Conservation (phyloP, 306 rosid genomes). For the Ormosia emarginata region DNA sequence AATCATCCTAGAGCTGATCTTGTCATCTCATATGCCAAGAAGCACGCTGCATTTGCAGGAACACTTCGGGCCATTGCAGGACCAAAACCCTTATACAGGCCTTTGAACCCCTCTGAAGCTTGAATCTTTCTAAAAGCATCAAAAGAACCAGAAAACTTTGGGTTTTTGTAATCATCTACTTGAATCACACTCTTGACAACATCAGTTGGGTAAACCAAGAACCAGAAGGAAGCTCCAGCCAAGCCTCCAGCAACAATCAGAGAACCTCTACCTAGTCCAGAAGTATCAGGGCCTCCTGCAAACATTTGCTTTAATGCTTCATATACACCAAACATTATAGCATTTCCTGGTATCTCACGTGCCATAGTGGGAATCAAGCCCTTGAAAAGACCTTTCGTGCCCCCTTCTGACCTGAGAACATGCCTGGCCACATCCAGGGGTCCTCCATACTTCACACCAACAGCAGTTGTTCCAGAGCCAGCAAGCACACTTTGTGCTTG, state of each 20-base stretch:
- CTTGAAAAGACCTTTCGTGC: constrained; percentile 79
- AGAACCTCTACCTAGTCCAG: constrained; percentile 79
- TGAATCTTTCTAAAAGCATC: constrained; percentile 75
- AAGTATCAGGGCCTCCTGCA: constrained; percentile 86
- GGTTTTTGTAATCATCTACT: constrained; percentile 83
- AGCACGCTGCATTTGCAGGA: constrained; percentile 96
- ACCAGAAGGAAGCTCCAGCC: constrained; percentile 88
- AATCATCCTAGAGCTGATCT: constrained; percentile 72
- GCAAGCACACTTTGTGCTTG: constrained; percentile 92
- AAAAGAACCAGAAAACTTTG: constrained; percentile 70
- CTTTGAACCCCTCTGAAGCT: constrained; percentile 73
- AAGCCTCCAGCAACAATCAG: constrained; percentile 81
- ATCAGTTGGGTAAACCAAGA: constrained; percentile 80
- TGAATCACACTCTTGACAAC: constrained; percentile 91
- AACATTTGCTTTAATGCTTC: constrained; percentile 67
- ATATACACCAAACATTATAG: constrained; percentile 88
- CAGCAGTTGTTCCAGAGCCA: constrained; percentile 45
- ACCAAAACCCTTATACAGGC: constrained; percentile 92
- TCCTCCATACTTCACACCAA: constrained; percentile 79
- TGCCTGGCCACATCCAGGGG: constrained; percentile 93
- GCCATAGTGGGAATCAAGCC: constrained; percentile 90
- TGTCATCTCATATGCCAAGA: constrained; percentile 92
- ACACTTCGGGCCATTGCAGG: constrained; percentile 91
- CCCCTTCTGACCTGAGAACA: constrained; percentile 83
- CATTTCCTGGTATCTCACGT: constrained; percentile 94